Conservation (phyloP, 805 yeast species). For the Lipomyces starkeyi region DNA sequence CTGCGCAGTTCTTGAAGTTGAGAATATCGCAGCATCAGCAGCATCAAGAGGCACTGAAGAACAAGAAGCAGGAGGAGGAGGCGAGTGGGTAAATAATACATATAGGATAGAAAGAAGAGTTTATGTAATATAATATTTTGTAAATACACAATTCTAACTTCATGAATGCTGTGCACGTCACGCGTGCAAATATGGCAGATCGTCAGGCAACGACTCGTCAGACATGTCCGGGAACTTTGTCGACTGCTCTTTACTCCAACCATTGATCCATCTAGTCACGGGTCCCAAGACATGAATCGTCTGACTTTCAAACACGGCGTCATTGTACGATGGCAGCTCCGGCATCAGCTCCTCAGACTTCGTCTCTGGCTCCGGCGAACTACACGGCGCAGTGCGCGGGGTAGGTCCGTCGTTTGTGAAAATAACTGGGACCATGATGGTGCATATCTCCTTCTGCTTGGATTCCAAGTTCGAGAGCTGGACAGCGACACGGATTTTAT, state of each 20-base stretch:
- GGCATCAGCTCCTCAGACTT: neutral
- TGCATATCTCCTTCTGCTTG: slow-evolving; percentile 3
- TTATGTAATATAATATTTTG: neutral
- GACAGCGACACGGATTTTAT: slow-evolving; percentile 7
- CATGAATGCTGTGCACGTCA: neutral
- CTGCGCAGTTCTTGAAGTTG: neutral
- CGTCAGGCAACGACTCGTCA: neutral
- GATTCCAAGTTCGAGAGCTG: neutral
- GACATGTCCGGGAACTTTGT: neutral
- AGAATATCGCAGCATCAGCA: neutral
- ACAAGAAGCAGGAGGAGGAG: neutral
- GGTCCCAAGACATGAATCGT: slow-evolving; percentile 23
- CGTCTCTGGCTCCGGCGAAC: neutral
- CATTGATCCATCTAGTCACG: slow-evolving; percentile 7
- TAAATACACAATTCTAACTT: neutral
- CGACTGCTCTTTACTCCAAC: neutral
- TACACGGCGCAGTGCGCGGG: neutral
- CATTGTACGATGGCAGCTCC: slow-evolving; percentile 22
- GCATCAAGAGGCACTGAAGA: neutral
- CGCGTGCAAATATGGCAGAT: neutral
- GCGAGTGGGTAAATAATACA: neutral
- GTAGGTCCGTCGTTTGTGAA: neutral
- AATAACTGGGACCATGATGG: slow-evolving; percentile 6
- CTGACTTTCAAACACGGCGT: slow-evolving; percentile 22
- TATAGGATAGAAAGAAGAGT: neutral